Percentiles rank a stretch among this genome's conserved stretches.
Conservation (phyloP, 441 rosid genomes). For the Hypseocharis bilobata region DNA sequence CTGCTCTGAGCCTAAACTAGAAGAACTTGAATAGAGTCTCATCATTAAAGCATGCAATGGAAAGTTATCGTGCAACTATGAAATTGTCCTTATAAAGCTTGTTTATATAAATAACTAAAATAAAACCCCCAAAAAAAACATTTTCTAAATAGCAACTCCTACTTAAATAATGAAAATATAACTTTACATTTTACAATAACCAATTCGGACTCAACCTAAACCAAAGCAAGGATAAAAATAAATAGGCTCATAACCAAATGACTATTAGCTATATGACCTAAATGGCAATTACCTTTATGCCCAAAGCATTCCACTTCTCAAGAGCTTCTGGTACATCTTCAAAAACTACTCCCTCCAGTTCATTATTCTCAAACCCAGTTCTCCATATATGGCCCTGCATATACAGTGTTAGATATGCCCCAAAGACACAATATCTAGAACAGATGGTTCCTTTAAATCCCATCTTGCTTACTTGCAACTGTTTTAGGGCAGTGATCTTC, state of each 20-base stretch:
- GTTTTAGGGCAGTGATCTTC: conserved; percentile 87
- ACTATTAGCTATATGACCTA: neutral
- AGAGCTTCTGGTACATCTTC: conserved; percentile 77
- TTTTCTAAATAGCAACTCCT: too few relatives aligned
- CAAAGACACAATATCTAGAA: neutral
- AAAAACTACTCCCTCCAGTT: conserved; percentile 63
- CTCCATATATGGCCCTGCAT: conserved; percentile 89
- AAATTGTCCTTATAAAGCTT: too few relatives aligned
- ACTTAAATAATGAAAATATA: too few relatives aligned
- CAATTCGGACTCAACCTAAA: neutral
- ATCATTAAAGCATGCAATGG: too few relatives aligned
- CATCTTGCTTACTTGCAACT: conserved; percentile 59
- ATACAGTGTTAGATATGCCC: conserved; percentile 9
- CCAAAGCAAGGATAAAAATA: neutral
- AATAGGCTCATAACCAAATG: too few relatives aligned
- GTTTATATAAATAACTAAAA: too few relatives aligned
- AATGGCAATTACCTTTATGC: conserved; percentile 48
- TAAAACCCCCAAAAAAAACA: too few relatives aligned
- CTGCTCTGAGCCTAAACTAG: neutral
- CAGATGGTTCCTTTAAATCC: neutral
- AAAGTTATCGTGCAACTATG: too few relatives aligned
- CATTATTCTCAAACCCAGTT: conserved; percentile 64
- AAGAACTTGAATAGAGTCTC: neutral
- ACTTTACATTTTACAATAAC: neutral
- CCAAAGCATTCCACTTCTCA: conserved; percentile 75